Evolutionary conservation across 2,329 filamentous ascomycete genomes (phyloP).

Genomic region (Epichloe sp.): DNA sequence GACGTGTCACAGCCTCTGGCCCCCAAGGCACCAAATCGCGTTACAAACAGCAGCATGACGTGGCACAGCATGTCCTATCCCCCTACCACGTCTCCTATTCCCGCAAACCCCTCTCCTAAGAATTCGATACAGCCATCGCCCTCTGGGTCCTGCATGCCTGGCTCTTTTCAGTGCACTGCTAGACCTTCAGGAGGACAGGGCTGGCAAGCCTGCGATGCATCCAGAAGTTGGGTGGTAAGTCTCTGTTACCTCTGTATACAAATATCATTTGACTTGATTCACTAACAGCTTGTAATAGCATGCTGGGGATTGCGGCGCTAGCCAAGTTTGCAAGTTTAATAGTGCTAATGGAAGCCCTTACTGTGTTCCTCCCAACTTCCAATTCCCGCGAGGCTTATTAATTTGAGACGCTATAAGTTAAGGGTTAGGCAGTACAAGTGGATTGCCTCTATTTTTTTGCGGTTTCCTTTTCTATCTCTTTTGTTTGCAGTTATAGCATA

Average conservation of each 20-base stretch:
- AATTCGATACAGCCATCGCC: neutral
- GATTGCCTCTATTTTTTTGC: too few species aligned
- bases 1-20: neutral
- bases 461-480: too few species aligned
- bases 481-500: too few species aligned
- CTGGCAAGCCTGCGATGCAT: slow-evolving; percentile 3
- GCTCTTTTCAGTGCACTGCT: neutral
- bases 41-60: neutral
- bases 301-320: neutral
- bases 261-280: neutral
- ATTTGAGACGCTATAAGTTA: too few species aligned
- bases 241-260: neutral
- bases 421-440: too few species aligned
- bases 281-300: neutral
- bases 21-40: neutral
- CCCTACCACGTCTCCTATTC: neutral
- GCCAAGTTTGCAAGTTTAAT: slow-evolving; percentile 1
- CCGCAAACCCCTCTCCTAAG: neutral
- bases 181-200: neutral
- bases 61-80: neutral
- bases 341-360: slow-evolving; percentile 1
- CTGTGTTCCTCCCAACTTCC: slow-evolving; percentile 1
- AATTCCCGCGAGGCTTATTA: neutral
- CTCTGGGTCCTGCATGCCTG: neutral
- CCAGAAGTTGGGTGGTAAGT: slow-evolving; percentile 1